Base-by-base conservation (phyloP, 2,329 filamentous ascomycete species). In the Xylariomycetidae sp. region DNA sequence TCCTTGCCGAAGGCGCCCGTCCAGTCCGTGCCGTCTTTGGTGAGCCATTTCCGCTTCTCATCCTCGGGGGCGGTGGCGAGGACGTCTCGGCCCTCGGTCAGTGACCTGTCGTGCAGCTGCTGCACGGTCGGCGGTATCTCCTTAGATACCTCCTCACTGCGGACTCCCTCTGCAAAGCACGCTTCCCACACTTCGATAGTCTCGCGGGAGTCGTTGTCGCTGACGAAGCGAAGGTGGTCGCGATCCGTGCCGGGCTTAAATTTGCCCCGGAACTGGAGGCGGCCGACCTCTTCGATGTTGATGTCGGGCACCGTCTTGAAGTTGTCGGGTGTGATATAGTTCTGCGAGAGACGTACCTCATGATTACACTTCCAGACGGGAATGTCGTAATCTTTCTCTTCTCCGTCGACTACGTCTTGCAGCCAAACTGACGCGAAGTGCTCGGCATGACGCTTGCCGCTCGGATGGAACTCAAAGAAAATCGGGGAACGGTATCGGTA, bases 131-230 rank as follows among this genome's bases (percentile, higher is more conserved):
- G 76, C 0, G 88, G 86, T 0, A 95, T 68, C 50, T 94, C 83
- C 16, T 80, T 73, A 8, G 74, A 66, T 1, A 96, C 87, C 17
- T 78, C 73, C 35, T 80, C 74, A 11, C 70, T 63, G 3, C 92
- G 79, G 0, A 95, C 86, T 10, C 90, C 90, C 58, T 97, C 89
- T 0, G 88, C 80, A 25, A 84, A 77, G 57, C 90, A 96, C 1
- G 88, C 86, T 59, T 96, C 88, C 88, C 89, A 97, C 0, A 84
- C 85, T 63, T 97, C 90, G 44, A 87, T 94, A 0, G 89, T 96
- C 66, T 97, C 92, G 19, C 90, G 82, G 2, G 84, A 82, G 55
- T 94, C 81, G 51, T 94, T 95, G 58, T 94, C 86, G 30, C 80
- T 76, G 15, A 95, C 81, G 48, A 95, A 96, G 2, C 70, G 72